Percentiles rank a stretch among this genome's conserved stretches.
These are phyloP conservation scores for Trichosporon inkin DNA, from an alignment of 1,284 basidiomycete genomes.

Conservation along the genomic window DNA sequence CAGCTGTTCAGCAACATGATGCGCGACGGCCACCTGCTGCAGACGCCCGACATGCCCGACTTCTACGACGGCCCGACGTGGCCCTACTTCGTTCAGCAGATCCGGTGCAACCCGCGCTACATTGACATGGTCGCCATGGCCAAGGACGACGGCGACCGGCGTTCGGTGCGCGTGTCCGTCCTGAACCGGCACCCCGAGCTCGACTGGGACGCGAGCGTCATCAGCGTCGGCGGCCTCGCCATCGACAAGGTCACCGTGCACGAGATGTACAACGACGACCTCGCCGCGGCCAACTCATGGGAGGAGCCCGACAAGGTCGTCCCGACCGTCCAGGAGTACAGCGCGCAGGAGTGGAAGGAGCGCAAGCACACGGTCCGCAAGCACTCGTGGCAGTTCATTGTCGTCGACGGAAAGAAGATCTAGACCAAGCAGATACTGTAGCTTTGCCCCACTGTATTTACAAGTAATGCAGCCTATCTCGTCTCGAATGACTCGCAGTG, in stretches of 20 bases:
- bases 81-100: slow-evolving; percentile 33
- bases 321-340: slow-evolving; percentile 24
- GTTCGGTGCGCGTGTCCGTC: slow-evolving; percentile 29
- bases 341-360: slow-evolving; percentile 26
- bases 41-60: slow-evolving; percentile 17
- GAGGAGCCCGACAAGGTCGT: slow-evolving; percentile 25
- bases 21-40: slow-evolving; percentile 31
- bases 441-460: too few relatives aligned
- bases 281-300: slow-evolving; percentile 23
- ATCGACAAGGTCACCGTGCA: slow-evolving; percentile 14
- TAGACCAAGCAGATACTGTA: neutral
- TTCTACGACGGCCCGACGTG: slow-evolving; percentile 32
- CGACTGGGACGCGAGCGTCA: slow-evolving; percentile 27
- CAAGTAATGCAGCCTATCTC: too few relatives aligned
- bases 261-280: slow-evolving; percentile 24
- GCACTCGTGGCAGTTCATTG: slow-evolving; percentile 38
- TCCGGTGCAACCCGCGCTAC: slow-evolving; percentile 26
- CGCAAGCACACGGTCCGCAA: slow-evolving; percentile 30
- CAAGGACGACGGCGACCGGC: slow-evolving; percentile 13
- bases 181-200: slow-evolving; percentile 32
- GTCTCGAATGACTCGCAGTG: too few relatives aligned
- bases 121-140: slow-evolving; percentile 33
- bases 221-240: slow-evolving; percentile 30
- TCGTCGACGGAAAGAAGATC: slow-evolving; percentile 10
- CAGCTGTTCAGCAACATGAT: slow-evolving; percentile 29